Base-by-base conservation (phyloP, 2,329 filamentous ascomycete species). In the Ophiostoma quercus region DNA sequence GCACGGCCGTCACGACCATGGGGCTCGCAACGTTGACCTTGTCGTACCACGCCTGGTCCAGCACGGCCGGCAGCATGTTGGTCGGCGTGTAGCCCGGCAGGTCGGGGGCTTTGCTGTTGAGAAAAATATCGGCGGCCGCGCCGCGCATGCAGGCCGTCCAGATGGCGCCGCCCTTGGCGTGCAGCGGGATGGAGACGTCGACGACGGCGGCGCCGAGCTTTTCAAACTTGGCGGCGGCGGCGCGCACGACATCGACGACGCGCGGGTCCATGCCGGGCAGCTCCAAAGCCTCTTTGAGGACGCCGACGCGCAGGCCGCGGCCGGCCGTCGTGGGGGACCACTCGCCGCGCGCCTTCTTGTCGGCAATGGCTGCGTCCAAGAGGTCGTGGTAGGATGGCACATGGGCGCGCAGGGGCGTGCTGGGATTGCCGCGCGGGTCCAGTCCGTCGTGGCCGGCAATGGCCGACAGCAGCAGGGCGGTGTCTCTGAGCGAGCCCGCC, bases 361-460 rank as follows among this genome's bases (percentile, higher is more conserved):
- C 54, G 12, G 72, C 72, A 69, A 77, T 74, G n/a, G 73, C 71
- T 1, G 47, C 29, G 57, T 73, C 73, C 2, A 81, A 74, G 0
- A 75, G 70, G 22, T 72, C 71, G 22, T 76, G 75, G 70, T 82
- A 81, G 6, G 77, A 73, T 4, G 74, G 73, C 1, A 80, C 77
- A 11, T 76, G 72, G 9, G 73, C 63, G 29, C 75, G 74, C 22
- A 82, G 74, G 0, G 79, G 79, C 1, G 79, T 77, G 71, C 78
- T 77, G 8, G 80, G 79, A 1, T 76, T 78, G 76, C 78, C 78
- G 9, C 80, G 77, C 0, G 78, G 75, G 73, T 85, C 84, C n/a
- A 84, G 78, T 14, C 82, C 81, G 73, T 85, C 83, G 66, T 79
- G 79, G 0, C 84, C 84, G 3, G 82, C 80, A 51, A 85, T 78